phyloP scores from a whole-genome alignment of 2,329 filamentous ascomycete species.

The Sclerotinia minor region DNA sequence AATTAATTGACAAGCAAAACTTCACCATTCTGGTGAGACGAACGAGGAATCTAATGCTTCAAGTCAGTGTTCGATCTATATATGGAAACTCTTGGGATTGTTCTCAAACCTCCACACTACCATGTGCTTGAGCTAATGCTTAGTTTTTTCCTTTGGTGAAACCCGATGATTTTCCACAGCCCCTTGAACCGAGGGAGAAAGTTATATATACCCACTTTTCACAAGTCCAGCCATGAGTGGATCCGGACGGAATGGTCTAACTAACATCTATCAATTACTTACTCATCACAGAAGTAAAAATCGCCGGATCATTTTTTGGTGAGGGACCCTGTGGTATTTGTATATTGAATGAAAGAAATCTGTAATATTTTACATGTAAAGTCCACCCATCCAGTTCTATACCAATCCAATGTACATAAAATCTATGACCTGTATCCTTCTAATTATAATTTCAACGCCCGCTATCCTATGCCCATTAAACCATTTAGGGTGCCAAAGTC shows the following conservation, averaged over 20 bases:
- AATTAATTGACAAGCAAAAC: neutral
- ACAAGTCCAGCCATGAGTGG: neutral
- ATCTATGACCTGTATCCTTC: slow-evolving; percentile 3
- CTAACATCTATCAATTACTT: neutral
- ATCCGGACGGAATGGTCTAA: neutral
- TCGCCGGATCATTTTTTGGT: slow-evolving; percentile 9
- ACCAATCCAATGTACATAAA: neutral
- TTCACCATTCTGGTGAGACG: slow-evolving; percentile 1
- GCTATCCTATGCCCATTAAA: slow-evolving; percentile 14
- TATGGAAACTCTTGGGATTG: neutral
- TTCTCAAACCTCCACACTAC: neutral
- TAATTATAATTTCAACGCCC: slow-evolving; percentile 6
- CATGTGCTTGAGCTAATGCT: neutral
- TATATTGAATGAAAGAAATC: slow-evolving; percentile 15
- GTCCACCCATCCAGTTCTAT: slow-evolving; percentile 5
- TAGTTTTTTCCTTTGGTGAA: slow-evolving; percentile 7
- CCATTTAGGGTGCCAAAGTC: neutral
- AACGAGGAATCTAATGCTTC: neutral
- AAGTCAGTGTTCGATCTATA: neutral
- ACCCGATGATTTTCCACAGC: neutral
- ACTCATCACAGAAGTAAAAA: slow-evolving; percentile 2
- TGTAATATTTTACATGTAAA: slow-evolving; percentile 20
- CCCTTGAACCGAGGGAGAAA: neutral
- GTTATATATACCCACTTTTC: neutral
- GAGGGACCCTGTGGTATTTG: slow-evolving; percentile 24